Conservation (phyloP, 164 flowering plant genomes). For the Platanus orientalis region DNA sequence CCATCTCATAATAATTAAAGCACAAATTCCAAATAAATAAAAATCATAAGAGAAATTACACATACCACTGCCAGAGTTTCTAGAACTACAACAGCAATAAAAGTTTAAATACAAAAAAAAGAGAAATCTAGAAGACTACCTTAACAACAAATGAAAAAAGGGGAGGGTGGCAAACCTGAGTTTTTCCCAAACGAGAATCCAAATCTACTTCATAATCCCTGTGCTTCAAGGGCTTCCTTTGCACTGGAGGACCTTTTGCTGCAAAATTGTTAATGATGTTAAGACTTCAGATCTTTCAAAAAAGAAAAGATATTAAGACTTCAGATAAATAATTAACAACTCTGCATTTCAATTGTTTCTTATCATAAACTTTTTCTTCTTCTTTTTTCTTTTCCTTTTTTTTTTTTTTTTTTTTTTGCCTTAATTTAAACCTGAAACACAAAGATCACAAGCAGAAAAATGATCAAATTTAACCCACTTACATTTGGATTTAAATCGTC, state of each 20-base stretch:
- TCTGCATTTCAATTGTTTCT: not conserved
- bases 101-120: not conserved
- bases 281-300: not conserved
- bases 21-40: too few species aligned
- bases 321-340: not conserved
- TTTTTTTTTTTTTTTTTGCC: too few species aligned
- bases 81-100: not conserved
- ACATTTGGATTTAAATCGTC: constrained; percentile 49
- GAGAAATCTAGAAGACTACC: not conserved
- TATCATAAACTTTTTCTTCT: not conserved
- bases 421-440: too few species aligned
- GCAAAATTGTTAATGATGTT: too few species aligned
- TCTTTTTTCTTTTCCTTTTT: too few species aligned
- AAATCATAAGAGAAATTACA: too few species aligned
- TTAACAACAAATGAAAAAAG: not conserved
- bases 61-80: not conserved
- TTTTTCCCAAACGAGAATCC: constrained; percentile 90
- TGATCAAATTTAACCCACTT: constrained; percentile 14
- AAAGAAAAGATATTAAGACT: too few species aligned
- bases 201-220: constrained; percentile 98
- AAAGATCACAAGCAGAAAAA: not conserved
- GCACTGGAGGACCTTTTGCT: constrained; percentile 92
- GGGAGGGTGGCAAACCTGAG: constrained; percentile 55
- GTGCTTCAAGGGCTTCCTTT: constrained; percentile 92
- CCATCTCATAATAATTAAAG: too few species aligned